Base-by-base conservation (phyloP, 2,329 filamentous ascomycete species). In the Fusarium sp. region DNA sequence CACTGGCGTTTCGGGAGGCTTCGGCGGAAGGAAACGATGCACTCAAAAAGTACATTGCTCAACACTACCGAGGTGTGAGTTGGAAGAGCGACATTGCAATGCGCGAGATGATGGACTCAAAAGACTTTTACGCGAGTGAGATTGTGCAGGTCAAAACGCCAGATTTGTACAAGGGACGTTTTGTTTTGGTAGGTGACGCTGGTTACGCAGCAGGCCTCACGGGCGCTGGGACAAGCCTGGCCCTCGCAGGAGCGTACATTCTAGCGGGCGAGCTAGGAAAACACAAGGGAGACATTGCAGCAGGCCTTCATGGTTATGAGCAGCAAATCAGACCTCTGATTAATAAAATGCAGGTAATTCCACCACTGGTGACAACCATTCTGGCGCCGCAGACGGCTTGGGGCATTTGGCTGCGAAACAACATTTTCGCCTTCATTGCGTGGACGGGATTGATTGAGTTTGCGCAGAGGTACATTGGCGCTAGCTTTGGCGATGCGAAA, bases 121-220 rank as follows among this genome's bases (percentile, higher is more conserved):
- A 77, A 3, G 80, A 86, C 66, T 85, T 86, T 55, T 86, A 86
- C 67, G 77, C 78, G 47, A 77, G 81, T 52, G 74, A 79, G 6
- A 72, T 84, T 44, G 79, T 77, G 0, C 78, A 83, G 32, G 80
- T 89, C 30, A 81, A 80, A 41, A 60, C 83, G 53, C 71, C 79
- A 3, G 46, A 43, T 11, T 68, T 79, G 50, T 81, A 75, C 5
- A 76, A 76, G 0, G 80, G 81, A 0, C 81, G 82, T 1, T 79
- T 86, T n/a, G 79, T 78, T 1, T 74, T 86, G 3, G 67, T 86
- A 3, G 86, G 84, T 0, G 85, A 88, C 52, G 83, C 86, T 7
- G 84, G 77, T 1, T 82, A 81, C 39, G 83, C 82, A 1, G 79
- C 81, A 3, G 80, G 80, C 6, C 67, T 81, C 2, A 82, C 81